phyloP scores from a whole-genome alignment of 1,284 basidiomycete species.

The Cutaneotrichosporon sp. region DNA sequence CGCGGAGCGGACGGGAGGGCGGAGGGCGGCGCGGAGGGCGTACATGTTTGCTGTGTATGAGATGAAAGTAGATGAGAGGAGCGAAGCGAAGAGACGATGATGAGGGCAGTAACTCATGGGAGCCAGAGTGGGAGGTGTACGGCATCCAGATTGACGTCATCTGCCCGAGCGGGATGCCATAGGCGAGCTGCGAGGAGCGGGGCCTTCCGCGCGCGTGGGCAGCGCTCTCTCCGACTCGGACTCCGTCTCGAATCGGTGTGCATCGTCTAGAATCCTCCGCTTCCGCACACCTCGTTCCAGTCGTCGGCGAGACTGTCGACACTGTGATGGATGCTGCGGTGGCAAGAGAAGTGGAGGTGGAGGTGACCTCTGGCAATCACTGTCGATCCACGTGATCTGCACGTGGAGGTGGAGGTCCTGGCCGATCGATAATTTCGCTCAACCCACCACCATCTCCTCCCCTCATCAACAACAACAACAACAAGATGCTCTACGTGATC shows the following conservation, averaged over 20 bases:
- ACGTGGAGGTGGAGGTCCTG: not conserved
- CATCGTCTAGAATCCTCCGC: no score
- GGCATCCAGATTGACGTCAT: not conserved
- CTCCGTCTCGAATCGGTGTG: no score
- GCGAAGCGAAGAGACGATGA: not conserved
- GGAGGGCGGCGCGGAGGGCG: constrained; percentile 2
- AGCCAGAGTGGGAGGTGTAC: not conserved
- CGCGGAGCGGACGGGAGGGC: not conserved
- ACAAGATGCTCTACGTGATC: constrained; percentile 83
- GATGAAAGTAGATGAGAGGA: not conserved
- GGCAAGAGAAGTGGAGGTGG: no score
- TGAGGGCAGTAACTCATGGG: not conserved
- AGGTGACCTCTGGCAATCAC: not conserved
- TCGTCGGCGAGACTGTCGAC: no score
- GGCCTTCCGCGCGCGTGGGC: not conserved
- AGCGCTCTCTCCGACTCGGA: not conserved
- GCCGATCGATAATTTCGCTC: not conserved
- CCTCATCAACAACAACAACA: constrained; percentile 8
- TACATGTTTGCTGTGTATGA: not conserved
- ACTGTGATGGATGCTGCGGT: no score
- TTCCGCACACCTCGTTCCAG: no score
- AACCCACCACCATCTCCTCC: not conserved
- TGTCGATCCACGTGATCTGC: not conserved
- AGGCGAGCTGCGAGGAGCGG: not conserved
- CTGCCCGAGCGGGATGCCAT: not conserved